A percentile compares a stretch with the other conserved stretches of the same genome.
Conservation (phyloP, 179 eudicot genomes). For the Beta corolliflora region DNA sequence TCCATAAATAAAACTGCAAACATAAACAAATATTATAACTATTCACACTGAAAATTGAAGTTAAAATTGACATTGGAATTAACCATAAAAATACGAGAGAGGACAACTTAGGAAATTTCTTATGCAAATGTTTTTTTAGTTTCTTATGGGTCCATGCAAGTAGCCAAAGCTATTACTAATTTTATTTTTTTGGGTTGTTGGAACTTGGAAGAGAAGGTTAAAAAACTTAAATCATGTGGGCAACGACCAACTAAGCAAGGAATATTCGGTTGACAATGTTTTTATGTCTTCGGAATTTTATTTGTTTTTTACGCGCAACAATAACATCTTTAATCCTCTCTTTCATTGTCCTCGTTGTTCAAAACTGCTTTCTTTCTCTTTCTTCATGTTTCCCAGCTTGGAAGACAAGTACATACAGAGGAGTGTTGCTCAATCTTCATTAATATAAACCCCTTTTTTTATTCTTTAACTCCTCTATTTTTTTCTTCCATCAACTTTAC, state of each 20-base stretch:
- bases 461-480: neutral
- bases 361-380: neutral
- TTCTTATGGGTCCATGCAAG: too few relatives aligned
- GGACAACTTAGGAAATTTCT: too few relatives aligned
- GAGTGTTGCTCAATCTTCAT: neutral
- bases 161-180: neutral
- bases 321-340: neutral
- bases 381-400: neutral
- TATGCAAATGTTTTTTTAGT: too few relatives aligned
- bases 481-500: neutral
- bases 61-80: too few relatives aligned
- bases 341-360: neutral
- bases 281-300: too few relatives aligned
- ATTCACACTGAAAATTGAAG: too few relatives aligned
- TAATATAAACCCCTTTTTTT: neutral
- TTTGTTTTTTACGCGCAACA: conserved; percentile 4
- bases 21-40: too few relatives aligned
- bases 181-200: neutral
- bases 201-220: neutral
- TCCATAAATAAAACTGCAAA: too few relatives aligned
- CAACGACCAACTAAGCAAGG: conserved; percentile 8
- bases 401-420: neutral
- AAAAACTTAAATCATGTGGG: neutral
- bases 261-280: conserved; percentile 4
- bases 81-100: too few relatives aligned